Conservation (phyloP, 2,329 filamentous ascomycete genomes). For the Zymoseptoria passerinii region DNA sequence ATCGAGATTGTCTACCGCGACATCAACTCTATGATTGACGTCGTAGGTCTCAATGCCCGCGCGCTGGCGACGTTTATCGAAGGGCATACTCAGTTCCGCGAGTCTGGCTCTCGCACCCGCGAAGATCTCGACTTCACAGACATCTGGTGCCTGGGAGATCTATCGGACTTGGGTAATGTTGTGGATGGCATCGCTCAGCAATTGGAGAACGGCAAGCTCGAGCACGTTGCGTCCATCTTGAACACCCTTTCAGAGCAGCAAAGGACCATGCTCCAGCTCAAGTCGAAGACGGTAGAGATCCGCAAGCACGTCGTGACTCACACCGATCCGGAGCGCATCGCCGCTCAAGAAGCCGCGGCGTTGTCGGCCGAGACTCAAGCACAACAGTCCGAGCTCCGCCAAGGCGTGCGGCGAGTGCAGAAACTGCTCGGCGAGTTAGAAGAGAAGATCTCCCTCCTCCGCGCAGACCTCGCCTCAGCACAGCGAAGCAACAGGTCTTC, state of each 20-base stretch:
- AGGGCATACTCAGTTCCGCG: slow-evolving; percentile 53
- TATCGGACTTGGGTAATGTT: slow-evolving; percentile 53
- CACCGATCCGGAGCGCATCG: slow-evolving; percentile 58
- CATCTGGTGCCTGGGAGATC: slow-evolving; percentile 68
- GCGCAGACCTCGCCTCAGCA: slow-evolving; percentile 61
- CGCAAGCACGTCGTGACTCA: slow-evolving; percentile 64
- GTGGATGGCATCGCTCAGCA: slow-evolving; percentile 51
- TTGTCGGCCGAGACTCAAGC: slow-evolving; percentile 76
- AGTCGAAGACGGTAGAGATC: slow-evolving; percentile 68
- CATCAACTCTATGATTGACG: slow-evolving; percentile 91
- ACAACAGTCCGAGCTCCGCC: slow-evolving; percentile 75
- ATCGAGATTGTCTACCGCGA: slow-evolving; percentile 58
- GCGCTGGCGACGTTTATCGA: slow-evolving; percentile 52
- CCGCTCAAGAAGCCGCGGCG: slow-evolving; percentile 60
- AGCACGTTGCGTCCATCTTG: slow-evolving; percentile 60
- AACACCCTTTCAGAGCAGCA: slow-evolving; percentile 56
- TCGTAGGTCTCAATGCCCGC: slow-evolving; percentile 76
- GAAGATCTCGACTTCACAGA: slow-evolving; percentile 49
- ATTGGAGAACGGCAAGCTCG: slow-evolving; percentile 60
- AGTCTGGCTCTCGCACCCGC: slow-evolving; percentile 46
- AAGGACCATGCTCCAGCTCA: slow-evolving; percentile 62
- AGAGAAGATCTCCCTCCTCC: slow-evolving; percentile 68
- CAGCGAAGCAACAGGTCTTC: slow-evolving; percentile 30
- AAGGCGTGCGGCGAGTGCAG: slow-evolving; percentile 65
- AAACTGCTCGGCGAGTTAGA: slow-evolving; percentile 70